Percentiles rank a stretch among this genome's conserved stretches.
Conservation (phyloP, 148 eudicot genomes). For the Vaccinium myrtillus region DNA sequence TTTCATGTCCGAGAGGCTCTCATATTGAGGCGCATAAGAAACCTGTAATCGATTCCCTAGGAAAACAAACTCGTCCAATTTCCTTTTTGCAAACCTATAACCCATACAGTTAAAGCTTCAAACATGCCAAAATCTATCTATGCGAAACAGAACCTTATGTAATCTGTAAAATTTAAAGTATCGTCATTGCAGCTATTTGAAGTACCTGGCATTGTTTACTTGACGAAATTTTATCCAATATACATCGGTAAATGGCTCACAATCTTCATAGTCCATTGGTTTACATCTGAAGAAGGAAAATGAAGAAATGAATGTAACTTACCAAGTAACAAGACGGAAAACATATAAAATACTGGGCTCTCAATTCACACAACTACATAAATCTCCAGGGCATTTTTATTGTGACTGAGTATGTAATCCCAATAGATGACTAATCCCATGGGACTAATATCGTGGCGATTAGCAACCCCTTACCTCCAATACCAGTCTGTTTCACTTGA, state of each 20-base stretch:
- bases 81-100: conserved; percentile 85
- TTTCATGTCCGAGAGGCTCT: conserved; percentile 77
- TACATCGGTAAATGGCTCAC: conserved; percentile 82
- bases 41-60: conserved; percentile 83
- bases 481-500: not conserved
- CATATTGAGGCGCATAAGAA: conserved; percentile 76
- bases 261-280: conserved; percentile 94
- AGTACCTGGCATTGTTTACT: conserved; percentile 71
- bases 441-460: not conserved
- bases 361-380: not conserved
- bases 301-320: not conserved
- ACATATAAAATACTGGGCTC: not conserved
- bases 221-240: conserved; percentile 81
- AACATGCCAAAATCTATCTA: not conserved
- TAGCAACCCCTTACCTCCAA: not conserved
- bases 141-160: not conserved
- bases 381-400: not conserved
- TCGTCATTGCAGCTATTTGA: conserved; percentile 1
- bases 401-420: not conserved
- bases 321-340: not conserved
- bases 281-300: conserved; percentile 54
- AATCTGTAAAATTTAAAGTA: not conserved
- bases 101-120: conserved; percentile 13
- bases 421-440: not conserved
- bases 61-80: conserved; percentile 78